These are phyloP conservation scores for Neurospora sp. DNA, from an alignment of 495 filamentous ascomycete genomes.

Conservation along the genomic window DNA sequence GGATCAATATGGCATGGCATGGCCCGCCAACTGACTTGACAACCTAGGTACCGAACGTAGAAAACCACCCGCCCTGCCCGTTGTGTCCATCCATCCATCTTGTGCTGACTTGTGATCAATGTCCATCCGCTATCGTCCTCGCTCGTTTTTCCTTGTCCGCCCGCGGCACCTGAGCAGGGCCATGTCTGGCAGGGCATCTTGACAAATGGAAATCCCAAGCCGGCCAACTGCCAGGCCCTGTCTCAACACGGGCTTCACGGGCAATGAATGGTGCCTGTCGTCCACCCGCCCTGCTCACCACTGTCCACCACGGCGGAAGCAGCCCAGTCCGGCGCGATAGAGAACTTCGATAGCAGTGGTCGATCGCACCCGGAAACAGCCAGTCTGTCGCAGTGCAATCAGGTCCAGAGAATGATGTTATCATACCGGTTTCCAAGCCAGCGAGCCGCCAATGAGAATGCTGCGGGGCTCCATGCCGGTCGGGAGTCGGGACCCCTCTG, in stretches of 20 bases:
- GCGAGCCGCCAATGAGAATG: constrained; percentile 12
- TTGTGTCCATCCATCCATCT: not conserved
- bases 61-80: not conserved
- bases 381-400: not conserved
- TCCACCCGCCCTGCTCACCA: not conserved
- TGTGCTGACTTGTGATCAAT: no score
- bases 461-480: not conserved
- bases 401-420: constrained; percentile 13
- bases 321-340: not conserved
- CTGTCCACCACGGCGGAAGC: not conserved
- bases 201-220: not conserved
- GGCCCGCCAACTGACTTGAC: no score
- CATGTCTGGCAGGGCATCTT: not conserved
- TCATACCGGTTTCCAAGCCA: constrained; percentile 16
- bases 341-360: not conserved
- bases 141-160: not conserved
- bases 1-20: not conserved
- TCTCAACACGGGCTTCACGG: not conserved
- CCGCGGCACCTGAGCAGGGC: not conserved
- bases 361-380: constrained; percentile 9
- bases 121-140: not conserved
- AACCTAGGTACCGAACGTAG: not conserved
- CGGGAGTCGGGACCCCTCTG: not conserved
- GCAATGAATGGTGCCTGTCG: not conserved
- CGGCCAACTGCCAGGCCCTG: not conserved